These are phyloP conservation scores for Polytrichum formosum DNA, from an alignment of 225 moss, liverwort and hornwort species.

Conservation along the genomic window DNA sequence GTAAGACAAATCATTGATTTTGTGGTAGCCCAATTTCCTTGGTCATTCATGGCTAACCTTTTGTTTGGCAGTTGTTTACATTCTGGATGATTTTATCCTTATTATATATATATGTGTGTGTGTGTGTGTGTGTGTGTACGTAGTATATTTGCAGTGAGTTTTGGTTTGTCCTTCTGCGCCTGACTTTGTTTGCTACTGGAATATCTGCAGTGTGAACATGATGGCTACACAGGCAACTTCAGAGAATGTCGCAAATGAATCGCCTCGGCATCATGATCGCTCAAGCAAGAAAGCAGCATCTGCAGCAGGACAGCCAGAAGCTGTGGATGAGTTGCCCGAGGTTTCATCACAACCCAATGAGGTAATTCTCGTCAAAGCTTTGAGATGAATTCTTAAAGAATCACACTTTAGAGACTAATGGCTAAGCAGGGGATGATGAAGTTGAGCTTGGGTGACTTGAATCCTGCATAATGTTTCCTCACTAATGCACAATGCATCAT, in stretches of 20 bases:
- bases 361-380: slow-evolving; percentile 24
- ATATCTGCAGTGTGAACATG: slow-evolving; percentile 68
- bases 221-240: slow-evolving; percentile 73
- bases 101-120: too few species aligned
- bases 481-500: not conserved
- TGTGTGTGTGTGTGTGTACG: too few species aligned
- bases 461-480: too few species aligned
- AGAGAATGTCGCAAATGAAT: slow-evolving; percentile 51
- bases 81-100: too few species aligned
- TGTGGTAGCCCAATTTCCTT: not conserved
- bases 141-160: too few species aligned
- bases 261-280: slow-evolving; percentile 59
- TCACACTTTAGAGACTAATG: not conserved
- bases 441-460: too few species aligned
- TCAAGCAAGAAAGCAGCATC: slow-evolving; percentile 52
- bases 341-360: slow-evolving; percentile 76
- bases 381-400: not conserved
- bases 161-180: too few species aligned
- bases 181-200: not conserved
- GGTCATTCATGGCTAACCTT: not conserved
- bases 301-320: slow-evolving; percentile 43
- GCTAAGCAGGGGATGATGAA: not conserved
- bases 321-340: slow-evolving; percentile 61
- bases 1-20: slow-evolving; percentile 29
- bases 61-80: too few species aligned